phyloP scores from a whole-genome alignment of 805 yeast genomes.

The Wickerhamomyces ciferrii region DNA sequence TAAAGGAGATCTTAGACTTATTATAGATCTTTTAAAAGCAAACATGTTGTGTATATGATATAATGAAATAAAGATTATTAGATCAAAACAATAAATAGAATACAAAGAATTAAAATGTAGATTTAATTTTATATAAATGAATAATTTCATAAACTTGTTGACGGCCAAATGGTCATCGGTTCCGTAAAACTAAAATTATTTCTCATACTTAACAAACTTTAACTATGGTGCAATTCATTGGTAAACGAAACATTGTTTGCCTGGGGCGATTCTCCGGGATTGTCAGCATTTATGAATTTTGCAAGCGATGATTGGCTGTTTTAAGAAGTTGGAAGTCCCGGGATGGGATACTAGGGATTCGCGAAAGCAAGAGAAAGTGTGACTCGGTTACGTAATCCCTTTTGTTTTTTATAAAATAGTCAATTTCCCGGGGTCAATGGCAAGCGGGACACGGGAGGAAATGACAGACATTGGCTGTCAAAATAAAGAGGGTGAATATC shows the following conservation, averaged over 20 bases:
- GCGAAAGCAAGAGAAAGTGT: no score
- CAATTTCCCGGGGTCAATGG: no score
- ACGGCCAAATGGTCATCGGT: constrained; percentile 12
- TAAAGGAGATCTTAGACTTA: neutral
- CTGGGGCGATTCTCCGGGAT: constrained; percentile 7
- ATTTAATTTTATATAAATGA: constrained; percentile 5
- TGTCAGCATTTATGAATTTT: constrained; percentile 9
- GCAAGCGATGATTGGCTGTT: constrained; percentile 10
- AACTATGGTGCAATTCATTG: constrained; percentile 1
- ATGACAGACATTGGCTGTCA: no score
- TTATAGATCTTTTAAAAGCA: neutral
- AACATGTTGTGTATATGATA: neutral
- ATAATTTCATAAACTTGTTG: neutral
- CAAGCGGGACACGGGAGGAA: no score
- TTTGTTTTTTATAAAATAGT: no score
- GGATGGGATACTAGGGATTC: no score
- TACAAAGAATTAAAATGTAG: neutral
- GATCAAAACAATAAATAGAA: neutral
- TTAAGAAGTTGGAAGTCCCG: no score
- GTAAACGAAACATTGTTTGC: constrained; percentile 2
- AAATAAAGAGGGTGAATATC: no score
- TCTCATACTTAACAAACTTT: no score
- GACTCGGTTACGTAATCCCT: no score
- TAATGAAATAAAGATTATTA: no score
- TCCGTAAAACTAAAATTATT: constrained; percentile 8